Base-by-base conservation (phyloP, 768 basidiomycete genomes). In the Serendipita indica region DNA sequence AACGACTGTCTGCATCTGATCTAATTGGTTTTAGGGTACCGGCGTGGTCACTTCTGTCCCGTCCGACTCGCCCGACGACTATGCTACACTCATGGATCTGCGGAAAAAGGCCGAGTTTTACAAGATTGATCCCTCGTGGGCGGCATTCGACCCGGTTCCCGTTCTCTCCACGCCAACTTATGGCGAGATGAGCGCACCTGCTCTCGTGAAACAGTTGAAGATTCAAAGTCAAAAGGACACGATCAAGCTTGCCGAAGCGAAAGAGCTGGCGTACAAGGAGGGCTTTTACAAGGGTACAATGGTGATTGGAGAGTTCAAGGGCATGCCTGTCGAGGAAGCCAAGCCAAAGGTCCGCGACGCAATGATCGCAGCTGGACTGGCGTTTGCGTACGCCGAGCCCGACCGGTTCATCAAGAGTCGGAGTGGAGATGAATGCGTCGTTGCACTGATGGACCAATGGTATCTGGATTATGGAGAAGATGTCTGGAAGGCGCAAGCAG, bases 361-460 rank as follows among this genome's bases (percentile, higher is more conserved):
- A 57, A 83, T 98, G 79, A 89, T 96, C 68, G 78, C 79, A 59
- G 73, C 71, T 4, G 84, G 83, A 2, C 65, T 88, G 58, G 94
- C 89, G 4, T 83, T 96, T 65, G 77, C 88, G 60, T 99, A 99
- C 68, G 91, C 93, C 7, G 94, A 98, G 71, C 94, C 94, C 0
- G 93, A 98, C 70, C 86, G 86, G 59, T 69, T 89, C 63, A 85
- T 97, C 66, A 80, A 92, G 65, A 89, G 85, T 43, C 77, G 94
- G 41, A 90, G 86, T 69, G 82, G 79, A n/a, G 96, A 99, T 67
- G 94, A 97, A 71, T 99, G 96, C 73, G 88, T 97, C 18, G 91
- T 99, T 60, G 93, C 94, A 2, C 73, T 99, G 63, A 93, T 92
- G 81, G 96, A 99, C 69, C 96, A 99, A 71, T 99, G 94, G 93